A percentile compares a stretch with the other conserved stretches of the same genome.
Evolutionary conservation across 257 asterid genomes (phyloP).

Genomic region (Parsonsia alboflavescens): DNA sequence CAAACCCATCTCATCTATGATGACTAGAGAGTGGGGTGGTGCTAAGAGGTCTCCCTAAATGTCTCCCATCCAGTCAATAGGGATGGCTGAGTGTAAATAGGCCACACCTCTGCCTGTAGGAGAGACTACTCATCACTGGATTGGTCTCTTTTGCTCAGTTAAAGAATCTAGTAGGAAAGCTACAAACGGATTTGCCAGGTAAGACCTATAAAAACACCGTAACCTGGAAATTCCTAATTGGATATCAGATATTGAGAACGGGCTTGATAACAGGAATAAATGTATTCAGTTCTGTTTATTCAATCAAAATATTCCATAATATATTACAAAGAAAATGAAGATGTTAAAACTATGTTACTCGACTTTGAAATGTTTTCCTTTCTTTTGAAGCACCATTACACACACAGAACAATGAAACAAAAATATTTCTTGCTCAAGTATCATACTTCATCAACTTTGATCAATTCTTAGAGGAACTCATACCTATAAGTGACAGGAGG

Average conservation of each 20-base stretch:
- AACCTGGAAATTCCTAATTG: background rate
- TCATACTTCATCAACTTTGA: background rate
- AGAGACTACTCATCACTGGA: background rate
- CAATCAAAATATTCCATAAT: background rate
- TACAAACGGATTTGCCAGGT: background rate
- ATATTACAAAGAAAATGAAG: too few relatives aligned
- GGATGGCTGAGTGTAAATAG: background rate
- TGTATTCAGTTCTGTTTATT: background rate
- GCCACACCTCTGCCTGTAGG: background rate
- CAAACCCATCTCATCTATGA: background rate
- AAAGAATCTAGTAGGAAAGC: background rate
- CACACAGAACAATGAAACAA: background rate
- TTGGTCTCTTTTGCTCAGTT: background rate
- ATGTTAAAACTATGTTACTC: too few relatives aligned
- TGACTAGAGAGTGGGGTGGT: background rate
- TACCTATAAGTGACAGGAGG: constrained; percentile 75
- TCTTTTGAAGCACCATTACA: background rate
- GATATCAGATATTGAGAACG: background rate
- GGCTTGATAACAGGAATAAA: background rate
- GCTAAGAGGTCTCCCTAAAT: background rate
- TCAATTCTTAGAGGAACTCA: constrained; percentile 4
- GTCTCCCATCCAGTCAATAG: background rate
- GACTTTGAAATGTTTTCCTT: background rate
- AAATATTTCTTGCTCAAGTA: background rate
- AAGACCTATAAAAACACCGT: background rate